phyloP scores from a whole-genome alignment of 2,329 filamentous ascomycete genomes.

The Cercospora berteroae region DNA sequence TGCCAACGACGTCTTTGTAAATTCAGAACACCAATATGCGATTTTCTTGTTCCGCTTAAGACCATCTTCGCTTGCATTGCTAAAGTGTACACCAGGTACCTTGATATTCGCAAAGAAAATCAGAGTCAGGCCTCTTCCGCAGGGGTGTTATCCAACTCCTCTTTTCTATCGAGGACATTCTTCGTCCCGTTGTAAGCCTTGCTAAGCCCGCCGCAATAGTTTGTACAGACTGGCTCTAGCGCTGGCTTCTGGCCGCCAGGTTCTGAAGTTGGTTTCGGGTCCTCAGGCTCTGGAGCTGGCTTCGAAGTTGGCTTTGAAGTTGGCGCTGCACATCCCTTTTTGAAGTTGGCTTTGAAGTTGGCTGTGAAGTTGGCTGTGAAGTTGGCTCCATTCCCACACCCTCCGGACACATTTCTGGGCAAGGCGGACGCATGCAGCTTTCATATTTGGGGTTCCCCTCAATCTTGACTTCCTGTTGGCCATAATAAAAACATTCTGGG shows the following conservation, averaged over 20 bases:
- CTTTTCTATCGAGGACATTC: background rate
- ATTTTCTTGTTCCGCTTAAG: background rate
- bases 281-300: background rate
- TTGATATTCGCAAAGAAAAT: background rate
- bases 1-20: too few species aligned
- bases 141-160: background rate
- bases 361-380: background rate
- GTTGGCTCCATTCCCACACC: background rate
- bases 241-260: background rate
- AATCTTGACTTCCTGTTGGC: too few species aligned
- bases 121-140: background rate
- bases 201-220: background rate
- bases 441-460: background rate
- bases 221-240: background rate
- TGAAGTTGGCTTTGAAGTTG: background rate
- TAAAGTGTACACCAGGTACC: background rate
- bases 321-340: background rate
- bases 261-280: background rate
- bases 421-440: background rate
- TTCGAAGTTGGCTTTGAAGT: background rate
- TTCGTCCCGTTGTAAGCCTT: background rate
- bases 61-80: background rate
- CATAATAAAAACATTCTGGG: background rate
- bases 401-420: background rate
- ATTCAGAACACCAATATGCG: background rate